Evolutionary conservation across 768 basidiomycete species (phyloP).

Genomic region (Macrocybe gigantea): DNA sequence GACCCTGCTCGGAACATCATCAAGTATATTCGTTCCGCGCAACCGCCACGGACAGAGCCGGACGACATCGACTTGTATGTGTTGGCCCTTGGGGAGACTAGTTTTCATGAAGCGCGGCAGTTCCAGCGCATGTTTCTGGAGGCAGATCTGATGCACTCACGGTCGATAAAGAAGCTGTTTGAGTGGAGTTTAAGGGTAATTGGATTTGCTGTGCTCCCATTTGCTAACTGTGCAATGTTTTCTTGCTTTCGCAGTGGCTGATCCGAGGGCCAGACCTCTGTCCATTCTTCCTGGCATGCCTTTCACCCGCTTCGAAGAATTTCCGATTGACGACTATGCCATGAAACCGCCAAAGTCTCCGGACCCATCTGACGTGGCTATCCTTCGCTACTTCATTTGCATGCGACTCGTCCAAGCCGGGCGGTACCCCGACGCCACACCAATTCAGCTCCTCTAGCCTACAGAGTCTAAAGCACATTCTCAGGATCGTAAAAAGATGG

Average conservation of each 20-base stretch:
- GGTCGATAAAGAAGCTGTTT: slow-evolving; percentile 53
- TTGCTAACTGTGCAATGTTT: not conserved
- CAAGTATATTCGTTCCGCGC: slow-evolving; percentile 70
- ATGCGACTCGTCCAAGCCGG: slow-evolving; percentile 73
- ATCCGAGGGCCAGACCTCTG: slow-evolving; percentile 51
- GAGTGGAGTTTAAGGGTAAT: slow-evolving; percentile 70
- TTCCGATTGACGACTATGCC: slow-evolving; percentile 50
- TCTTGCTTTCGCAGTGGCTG: slow-evolving; percentile 31
- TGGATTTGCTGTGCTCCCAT: slow-evolving; percentile 9
- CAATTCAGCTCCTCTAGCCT: slow-evolving; percentile 44
- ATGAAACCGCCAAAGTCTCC: slow-evolving; percentile 46
- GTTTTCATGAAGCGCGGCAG: slow-evolving; percentile 68
- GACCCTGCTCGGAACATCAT: slow-evolving; percentile 54
- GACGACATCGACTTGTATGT: slow-evolving; percentile 65
- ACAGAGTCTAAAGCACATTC: slow-evolving; percentile 31
- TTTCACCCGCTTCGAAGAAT: slow-evolving; percentile 59
- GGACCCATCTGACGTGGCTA: slow-evolving; percentile 42
- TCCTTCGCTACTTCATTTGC: slow-evolving; percentile 74
- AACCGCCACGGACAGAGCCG: slow-evolving; percentile 64
- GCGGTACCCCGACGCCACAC: slow-evolving; percentile 61
- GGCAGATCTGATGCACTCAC: slow-evolving; percentile 40
- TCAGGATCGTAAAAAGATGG: slow-evolving; percentile 59
- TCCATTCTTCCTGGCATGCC: slow-evolving; percentile 61
- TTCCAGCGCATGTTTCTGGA: slow-evolving; percentile 71
- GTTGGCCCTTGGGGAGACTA: slow-evolving; percentile 59